Conservation (phyloP, 345 rosid genomes). For the Brassica incana region DNA sequence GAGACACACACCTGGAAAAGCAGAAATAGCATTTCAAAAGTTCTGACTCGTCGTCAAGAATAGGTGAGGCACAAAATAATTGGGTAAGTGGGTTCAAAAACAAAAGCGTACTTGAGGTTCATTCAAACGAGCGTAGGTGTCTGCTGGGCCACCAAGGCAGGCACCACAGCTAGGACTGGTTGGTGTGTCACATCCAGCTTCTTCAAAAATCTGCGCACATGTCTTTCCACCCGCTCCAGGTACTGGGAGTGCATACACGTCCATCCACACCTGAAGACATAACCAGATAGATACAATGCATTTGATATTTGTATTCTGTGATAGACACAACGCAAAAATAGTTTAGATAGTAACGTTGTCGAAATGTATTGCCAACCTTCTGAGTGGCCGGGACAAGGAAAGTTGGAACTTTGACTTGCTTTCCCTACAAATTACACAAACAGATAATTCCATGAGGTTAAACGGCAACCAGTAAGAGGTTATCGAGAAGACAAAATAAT, state of each 20-base stretch:
- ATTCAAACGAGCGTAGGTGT: slow-evolving; percentile 94
- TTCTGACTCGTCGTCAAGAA: not conserved
- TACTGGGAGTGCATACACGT: slow-evolving; percentile 75
- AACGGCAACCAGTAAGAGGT: not conserved
- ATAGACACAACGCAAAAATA: not conserved
- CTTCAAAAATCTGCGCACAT: slow-evolving; percentile 93
- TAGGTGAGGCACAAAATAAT: not conserved
- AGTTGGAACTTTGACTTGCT: slow-evolving; percentile 89
- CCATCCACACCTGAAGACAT: slow-evolving; percentile 87
- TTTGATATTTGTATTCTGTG: not conserved
- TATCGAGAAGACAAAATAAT: not conserved
- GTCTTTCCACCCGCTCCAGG: slow-evolving; percentile 98
- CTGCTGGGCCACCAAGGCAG: slow-evolving; percentile 95
- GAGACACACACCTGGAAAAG: slow-evolving; percentile 40
- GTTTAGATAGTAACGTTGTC: not conserved
- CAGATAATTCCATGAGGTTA: not conserved
- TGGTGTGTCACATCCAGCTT: slow-evolving; percentile 97
- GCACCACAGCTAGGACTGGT: slow-evolving; percentile 97
- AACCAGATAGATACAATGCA: slow-evolving; percentile 15
- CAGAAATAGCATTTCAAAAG: not conserved
- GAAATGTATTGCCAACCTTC: slow-evolving; percentile 49
- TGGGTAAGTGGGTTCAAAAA: not conserved
- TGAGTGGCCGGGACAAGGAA: slow-evolving; percentile 97
- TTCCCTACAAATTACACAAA: slow-evolving; percentile 57
- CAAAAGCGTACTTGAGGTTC: slow-evolving; percentile 62